These are phyloP conservation scores for Plasmodium blacklocki DNA, from an alignment of 169 alveolate species.

Conservation along the genomic window DNA sequence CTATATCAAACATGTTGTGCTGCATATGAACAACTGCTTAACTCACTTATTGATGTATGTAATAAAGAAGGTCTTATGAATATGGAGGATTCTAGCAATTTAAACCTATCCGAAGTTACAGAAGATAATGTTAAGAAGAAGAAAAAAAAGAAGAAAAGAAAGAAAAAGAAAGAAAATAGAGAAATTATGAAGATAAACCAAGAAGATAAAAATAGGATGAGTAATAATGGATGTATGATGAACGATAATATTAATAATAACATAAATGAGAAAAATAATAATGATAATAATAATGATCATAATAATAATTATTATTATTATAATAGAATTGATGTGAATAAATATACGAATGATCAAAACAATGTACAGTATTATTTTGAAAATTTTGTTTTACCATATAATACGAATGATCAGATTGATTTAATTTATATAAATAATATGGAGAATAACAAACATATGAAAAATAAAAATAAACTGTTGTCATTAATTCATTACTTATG, in stretches of 20 bases:
- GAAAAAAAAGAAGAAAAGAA: neutral
- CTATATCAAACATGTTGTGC: conserved; percentile 72
- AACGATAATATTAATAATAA: neutral
- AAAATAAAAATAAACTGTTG: conserved; percentile 54
- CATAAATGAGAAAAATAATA: neutral
- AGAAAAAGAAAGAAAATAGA: too few species aligned
- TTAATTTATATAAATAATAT: conserved; percentile 30
- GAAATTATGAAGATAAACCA: neutral
- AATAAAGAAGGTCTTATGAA: conserved; percentile 24
- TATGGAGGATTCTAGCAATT: neutral
- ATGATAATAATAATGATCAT: neutral
- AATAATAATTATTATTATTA: neutral
- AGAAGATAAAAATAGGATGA: neutral
- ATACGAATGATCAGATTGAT: conserved; percentile 42
- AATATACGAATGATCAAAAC: conserved; percentile 4
- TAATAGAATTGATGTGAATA: neutral
- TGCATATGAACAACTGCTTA: conserved; percentile 56
- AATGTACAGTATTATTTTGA: conserved; percentile 43
- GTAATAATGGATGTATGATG: neutral
- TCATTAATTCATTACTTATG: conserved; percentile 75
- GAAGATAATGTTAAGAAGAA: neutral
- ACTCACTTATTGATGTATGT: conserved; percentile 65
- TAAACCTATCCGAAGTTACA: neutral
- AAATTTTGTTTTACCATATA: conserved; percentile 47
- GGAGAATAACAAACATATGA: conserved; percentile 15